A percentile compares a stretch with the other conserved stretches of the same genome.
Evolutionary conservation across 495 filamentous ascomycete species (phyloP).

Genomic region (Aspergillus sparsus): DNA sequence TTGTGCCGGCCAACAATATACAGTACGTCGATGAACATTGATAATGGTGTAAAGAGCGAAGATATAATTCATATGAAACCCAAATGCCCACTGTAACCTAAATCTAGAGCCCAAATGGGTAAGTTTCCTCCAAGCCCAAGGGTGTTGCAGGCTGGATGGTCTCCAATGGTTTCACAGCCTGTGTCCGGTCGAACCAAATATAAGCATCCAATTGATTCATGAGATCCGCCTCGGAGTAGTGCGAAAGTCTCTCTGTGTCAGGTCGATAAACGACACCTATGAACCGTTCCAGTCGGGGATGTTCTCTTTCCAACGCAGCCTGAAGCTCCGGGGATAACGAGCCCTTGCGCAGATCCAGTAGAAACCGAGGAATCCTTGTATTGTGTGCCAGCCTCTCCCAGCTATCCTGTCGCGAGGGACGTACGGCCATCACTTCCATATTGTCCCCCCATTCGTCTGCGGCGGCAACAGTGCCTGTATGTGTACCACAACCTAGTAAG

Average conservation of each 20-base stretch:
- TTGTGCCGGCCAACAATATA: too few relatives aligned
- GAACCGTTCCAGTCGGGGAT: conserved; percentile 51
- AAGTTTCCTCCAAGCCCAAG: conserved; percentile 52
- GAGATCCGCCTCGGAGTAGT: conserved; percentile 56
- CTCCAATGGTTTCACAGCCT: conserved; percentile 54
- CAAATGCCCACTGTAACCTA: too few relatives aligned
- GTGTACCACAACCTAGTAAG: conserved; percentile 54
- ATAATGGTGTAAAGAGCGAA: background rate
- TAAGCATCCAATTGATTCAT: conserved; percentile 59
- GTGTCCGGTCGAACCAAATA: conserved; percentile 58
- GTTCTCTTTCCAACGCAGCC: conserved; percentile 40
- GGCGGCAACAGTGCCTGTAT: conserved; percentile 59
- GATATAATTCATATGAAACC: too few relatives aligned
- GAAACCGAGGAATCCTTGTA: conserved; percentile 47
- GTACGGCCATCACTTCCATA: conserved; percentile 54
- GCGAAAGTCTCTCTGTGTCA: conserved; percentile 53
- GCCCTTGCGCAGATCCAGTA: conserved; percentile 50
- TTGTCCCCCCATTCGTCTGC: conserved; percentile 58
- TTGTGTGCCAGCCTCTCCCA: conserved; percentile 51
- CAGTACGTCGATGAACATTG: background rate
- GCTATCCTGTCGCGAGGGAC: conserved; percentile 42
- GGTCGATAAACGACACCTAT: conserved; percentile 64
- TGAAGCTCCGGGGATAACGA: conserved; percentile 38
- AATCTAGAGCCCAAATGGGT: conserved; percentile 56
- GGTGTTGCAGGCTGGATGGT: conserved; percentile 50